A percentile compares a stretch with the other conserved stretches of the same genome.
These are phyloP conservation scores for Penicillium angulare DNA, from an alignment of 495 filamentous ascomycete genomes.

Conservation along the genomic window DNA sequence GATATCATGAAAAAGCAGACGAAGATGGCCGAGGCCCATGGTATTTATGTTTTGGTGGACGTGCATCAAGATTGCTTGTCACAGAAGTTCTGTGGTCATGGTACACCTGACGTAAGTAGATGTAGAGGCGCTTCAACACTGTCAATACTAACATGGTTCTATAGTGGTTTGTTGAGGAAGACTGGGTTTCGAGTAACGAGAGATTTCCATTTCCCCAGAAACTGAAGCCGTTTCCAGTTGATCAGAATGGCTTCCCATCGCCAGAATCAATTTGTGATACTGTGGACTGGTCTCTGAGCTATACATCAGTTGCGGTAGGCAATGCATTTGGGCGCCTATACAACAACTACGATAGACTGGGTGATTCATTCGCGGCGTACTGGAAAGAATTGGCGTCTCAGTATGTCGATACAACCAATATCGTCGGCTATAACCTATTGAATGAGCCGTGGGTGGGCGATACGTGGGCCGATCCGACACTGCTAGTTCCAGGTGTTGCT, in stretches of 20 bases:
- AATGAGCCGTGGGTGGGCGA: constrained; percentile 20
- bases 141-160: constrained; percentile 6
- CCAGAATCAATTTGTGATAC: background rate
- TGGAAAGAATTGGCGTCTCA: constrained; percentile 16
- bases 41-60: constrained; percentile 19
- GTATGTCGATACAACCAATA: constrained; percentile 13
- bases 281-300: background rate
- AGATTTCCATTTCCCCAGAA: background rate
- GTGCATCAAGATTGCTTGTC: constrained; percentile 16
- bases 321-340: constrained; percentile 18
- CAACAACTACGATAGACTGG: constrained; percentile 17
- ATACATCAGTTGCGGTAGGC: constrained; percentile 6
- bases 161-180: constrained; percentile 14
- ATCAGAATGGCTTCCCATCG: background rate
- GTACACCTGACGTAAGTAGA: constrained; percentile 13
- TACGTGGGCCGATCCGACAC: constrained; percentile 16
- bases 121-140: background rate
- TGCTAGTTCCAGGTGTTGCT: constrained; percentile 9
- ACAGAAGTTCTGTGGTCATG: constrained; percentile 12
- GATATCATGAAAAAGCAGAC: constrained; percentile 20
- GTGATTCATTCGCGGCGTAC: constrained; percentile 19
- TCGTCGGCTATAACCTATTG: constrained; percentile 17
- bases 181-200: constrained; percentile 3
- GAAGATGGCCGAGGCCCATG: constrained; percentile 19
- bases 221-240: background rate